Percentiles rank a stretch among this genome's conserved stretches.
Evolutionary conservation across 257 asterid genomes (phyloP).

Genomic region (Gentiana macrophylla): DNA sequence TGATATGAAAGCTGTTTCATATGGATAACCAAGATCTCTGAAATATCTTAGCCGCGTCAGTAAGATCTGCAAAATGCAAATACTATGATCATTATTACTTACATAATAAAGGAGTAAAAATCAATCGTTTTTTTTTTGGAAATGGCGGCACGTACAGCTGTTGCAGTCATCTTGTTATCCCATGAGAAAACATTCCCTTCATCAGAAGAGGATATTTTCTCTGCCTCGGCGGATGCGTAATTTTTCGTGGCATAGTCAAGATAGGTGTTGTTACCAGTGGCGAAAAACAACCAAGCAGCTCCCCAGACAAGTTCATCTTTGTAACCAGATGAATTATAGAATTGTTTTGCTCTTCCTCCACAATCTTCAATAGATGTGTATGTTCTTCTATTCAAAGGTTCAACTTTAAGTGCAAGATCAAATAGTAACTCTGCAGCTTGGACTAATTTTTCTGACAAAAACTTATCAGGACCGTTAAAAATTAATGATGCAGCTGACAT

Average conservation of each 20-base stretch:
- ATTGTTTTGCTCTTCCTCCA: slow-evolving; percentile 31
- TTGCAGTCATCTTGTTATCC: slow-evolving; percentile 49
- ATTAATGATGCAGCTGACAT: slow-evolving; percentile 55
- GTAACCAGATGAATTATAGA: slow-evolving; percentile 34
- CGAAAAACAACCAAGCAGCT: slow-evolving; percentile 50
- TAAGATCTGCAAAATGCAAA: slow-evolving; percentile 19
- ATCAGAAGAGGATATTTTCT: slow-evolving; percentile 15
- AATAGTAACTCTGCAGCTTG: slow-evolving; percentile 30
- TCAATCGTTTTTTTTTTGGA: too few relatives aligned
- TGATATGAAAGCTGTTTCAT: slow-evolving; percentile 28
- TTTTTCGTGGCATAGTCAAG: slow-evolving; percentile 31
- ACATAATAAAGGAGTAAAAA: not conserved
- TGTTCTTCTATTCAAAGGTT: slow-evolving; percentile 19
- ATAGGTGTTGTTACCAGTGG: slow-evolving; percentile 37
- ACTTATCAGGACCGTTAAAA: slow-evolving; percentile 14
- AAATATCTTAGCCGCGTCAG: slow-evolving; percentile 42
- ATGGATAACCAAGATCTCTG: slow-evolving; percentile 49
- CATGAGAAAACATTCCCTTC: slow-evolving; percentile 38
- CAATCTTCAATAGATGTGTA: slow-evolving; percentile 32
- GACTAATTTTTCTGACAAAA: slow-evolving; percentile 20
- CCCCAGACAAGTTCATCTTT: slow-evolving; percentile 49
- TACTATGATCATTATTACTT: not conserved
- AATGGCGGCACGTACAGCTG: slow-evolving; percentile 19
- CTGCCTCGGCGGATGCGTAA: slow-evolving; percentile 34
- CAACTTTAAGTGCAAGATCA: slow-evolving; percentile 15